Evolutionary conservation across 176 grass and related monocot genomes (phyloP).

Genomic region (Paspalum vaginatum): DNA sequence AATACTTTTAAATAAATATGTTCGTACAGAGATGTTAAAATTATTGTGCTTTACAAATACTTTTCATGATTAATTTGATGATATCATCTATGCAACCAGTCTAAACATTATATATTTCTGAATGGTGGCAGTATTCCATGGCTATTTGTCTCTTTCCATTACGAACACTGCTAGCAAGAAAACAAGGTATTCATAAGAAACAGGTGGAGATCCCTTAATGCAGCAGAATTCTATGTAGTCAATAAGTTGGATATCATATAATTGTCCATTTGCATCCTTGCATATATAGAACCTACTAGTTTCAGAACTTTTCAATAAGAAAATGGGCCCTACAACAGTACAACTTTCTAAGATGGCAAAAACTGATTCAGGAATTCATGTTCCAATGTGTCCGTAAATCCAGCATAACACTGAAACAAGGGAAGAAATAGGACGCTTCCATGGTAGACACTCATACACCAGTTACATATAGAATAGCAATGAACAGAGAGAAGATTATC

Average conservation of each 20-base stretch:
- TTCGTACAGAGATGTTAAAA: background rate
- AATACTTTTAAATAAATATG: background rate
- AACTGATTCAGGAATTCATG: too few relatives aligned
- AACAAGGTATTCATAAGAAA: background rate
- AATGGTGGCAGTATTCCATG: background rate
- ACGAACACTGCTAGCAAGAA: background rate
- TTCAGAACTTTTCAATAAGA: background rate
- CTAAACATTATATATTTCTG: background rate
- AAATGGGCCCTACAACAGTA: background rate
- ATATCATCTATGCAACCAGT: background rate
- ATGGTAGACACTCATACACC: background rate
- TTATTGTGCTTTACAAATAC: background rate
- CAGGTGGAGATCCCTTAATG: background rate
- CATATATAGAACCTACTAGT: background rate
- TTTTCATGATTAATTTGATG: background rate
- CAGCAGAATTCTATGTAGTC: background rate
- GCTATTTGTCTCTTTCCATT: background rate
- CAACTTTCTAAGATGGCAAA: too few relatives aligned
- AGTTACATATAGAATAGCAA: background rate
- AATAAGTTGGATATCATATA: background rate
- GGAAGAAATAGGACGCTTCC: background rate
- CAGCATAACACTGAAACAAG: too few relatives aligned
- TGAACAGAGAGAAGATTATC: background rate
- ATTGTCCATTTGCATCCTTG: background rate
- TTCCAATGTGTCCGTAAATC: too few relatives aligned